A percentile compares a stretch with the other conserved stretches of the same genome.
Evolutionary conservation across 208 protist genomes (phyloP).

Genomic region (Tetramitus jugosus): DNA sequence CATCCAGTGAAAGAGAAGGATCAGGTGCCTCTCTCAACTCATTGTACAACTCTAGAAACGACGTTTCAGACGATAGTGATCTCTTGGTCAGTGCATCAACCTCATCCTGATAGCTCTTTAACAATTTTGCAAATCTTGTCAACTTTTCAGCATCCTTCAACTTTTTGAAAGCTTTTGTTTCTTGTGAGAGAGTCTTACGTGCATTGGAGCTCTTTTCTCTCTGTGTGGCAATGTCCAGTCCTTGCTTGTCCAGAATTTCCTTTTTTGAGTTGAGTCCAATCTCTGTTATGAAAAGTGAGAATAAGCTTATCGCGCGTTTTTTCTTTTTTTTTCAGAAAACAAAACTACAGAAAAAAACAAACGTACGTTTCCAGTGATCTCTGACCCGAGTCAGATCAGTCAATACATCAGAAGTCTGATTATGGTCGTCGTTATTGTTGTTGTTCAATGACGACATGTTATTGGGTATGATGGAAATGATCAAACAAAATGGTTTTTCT

Average conservation of each 20-base stretch:
- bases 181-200: not conserved
- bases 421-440: no score
- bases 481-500: no score
- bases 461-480: no score
- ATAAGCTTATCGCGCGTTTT: no score
- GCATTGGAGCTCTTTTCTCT: not conserved
- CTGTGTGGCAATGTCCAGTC: not conserved
- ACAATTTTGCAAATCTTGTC: not conserved
- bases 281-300: not conserved
- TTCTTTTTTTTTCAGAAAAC: no score
- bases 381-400: no score
- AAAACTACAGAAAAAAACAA: no score
- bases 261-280: conserved; percentile 20
- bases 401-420: no score
- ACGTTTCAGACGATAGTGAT: not conserved
- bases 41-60: conserved; percentile 13
- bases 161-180: conserved; percentile 24
- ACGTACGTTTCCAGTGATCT: no score
- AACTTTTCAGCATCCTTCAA: conserved; percentile 10
- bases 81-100: conserved; percentile 13
- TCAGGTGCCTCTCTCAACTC: conserved; percentile 7
- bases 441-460: no score
- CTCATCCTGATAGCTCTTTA: conserved; percentile 22
- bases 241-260: not conserved
- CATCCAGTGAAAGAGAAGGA: no score